Conservation (phyloP, 371 early-diverging fungal genomes). For the Rhizomucor miehei region DNA sequence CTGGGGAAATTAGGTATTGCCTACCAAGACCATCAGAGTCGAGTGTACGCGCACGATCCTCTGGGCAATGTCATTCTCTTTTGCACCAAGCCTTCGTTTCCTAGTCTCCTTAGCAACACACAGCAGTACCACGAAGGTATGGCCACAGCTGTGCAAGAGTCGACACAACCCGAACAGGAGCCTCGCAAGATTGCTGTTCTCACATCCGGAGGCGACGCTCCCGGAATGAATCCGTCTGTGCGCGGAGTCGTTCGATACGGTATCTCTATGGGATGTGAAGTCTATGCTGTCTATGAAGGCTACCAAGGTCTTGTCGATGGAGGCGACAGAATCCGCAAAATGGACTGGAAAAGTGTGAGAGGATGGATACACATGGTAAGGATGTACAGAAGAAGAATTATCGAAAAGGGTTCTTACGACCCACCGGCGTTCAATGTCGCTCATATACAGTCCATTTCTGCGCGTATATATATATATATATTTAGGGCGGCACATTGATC, state of each 20-base stretch:
- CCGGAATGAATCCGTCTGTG: slow-evolving; percentile 99
- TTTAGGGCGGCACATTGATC: slow-evolving; percentile 96
- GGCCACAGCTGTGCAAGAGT: background rate
- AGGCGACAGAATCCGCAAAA: slow-evolving; percentile 82
- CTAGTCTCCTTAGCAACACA: slow-evolving; percentile 2
- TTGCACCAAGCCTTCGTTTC: slow-evolving; percentile 55
- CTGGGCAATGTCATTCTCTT: slow-evolving; percentile 73
- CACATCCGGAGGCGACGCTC: slow-evolving; percentile 99
- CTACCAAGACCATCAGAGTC: slow-evolving; percentile 26
- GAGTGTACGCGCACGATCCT: slow-evolving; percentile 69
- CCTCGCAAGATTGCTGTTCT: slow-evolving; percentile 79
- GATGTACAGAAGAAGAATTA: slow-evolving; percentile 77
- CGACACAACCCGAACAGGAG: background rate
- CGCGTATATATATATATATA: background rate
- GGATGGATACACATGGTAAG: slow-evolving; percentile 76
- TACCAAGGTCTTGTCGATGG: slow-evolving; percentile 97
- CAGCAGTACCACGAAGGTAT: slow-evolving; percentile 1
- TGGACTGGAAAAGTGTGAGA: slow-evolving; percentile 91
- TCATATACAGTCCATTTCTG: no score
- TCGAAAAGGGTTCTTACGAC: no score
- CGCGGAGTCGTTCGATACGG: slow-evolving; percentile 92
- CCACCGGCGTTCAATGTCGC: no score
- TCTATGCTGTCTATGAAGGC: slow-evolving; percentile 95
- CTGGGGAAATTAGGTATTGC: slow-evolving; percentile 16
- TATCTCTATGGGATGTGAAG: slow-evolving; percentile 78